These are phyloP conservation scores for Fusarium irregulare DNA, from an alignment of 2,329 filamentous ascomycete genomes.

Conservation along the genomic window DNA sequence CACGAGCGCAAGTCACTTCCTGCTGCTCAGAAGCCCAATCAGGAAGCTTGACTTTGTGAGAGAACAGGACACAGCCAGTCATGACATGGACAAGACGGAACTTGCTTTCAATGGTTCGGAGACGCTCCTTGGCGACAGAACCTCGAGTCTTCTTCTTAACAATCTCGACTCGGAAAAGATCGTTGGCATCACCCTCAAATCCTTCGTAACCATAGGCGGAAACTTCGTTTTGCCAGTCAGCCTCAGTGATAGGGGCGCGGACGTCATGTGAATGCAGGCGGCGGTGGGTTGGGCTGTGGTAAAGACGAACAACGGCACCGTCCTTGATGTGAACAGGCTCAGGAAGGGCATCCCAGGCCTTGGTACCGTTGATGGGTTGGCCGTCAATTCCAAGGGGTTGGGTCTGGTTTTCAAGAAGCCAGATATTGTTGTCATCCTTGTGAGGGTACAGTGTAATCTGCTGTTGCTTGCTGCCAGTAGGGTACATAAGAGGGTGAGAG, in stretches of 20 bases:
- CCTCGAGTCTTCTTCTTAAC: slow-evolving; percentile 88
- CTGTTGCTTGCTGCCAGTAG: slow-evolving; percentile 96
- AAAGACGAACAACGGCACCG: slow-evolving; percentile 83
- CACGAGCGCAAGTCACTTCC: slow-evolving; percentile 95
- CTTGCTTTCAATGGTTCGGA: slow-evolving; percentile 96
- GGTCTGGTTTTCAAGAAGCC: slow-evolving; percentile 94
- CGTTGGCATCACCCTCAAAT: slow-evolving; percentile 96
- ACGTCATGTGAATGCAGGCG: slow-evolving; percentile 97
- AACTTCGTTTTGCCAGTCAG: slow-evolving; percentile 94
- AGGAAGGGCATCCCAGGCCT: slow-evolving; percentile 81
- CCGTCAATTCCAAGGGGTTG: slow-evolving; percentile 84
- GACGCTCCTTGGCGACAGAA: slow-evolving; percentile 79
- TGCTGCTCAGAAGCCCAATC: slow-evolving; percentile 99
- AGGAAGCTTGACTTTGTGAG: slow-evolving; percentile 98
- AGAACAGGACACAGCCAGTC: slow-evolving; percentile 96
- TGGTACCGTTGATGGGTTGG: slow-evolving; percentile 80
- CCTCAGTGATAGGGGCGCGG: slow-evolving; percentile 85
- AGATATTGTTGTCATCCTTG: slow-evolving; percentile 98
- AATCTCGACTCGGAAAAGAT: slow-evolving; percentile 95
- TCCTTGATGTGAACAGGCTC: slow-evolving; percentile 79
- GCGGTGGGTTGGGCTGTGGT: slow-evolving; percentile 84
- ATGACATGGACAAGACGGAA: slow-evolving; percentile 96
- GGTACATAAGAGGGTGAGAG: slow-evolving; percentile 98
- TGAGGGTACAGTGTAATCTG: slow-evolving; percentile 98
- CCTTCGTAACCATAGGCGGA: slow-evolving; percentile 98